Conservation (phyloP, 768 basidiomycete genomes). For the Multifurca ochricompacta region DNA sequence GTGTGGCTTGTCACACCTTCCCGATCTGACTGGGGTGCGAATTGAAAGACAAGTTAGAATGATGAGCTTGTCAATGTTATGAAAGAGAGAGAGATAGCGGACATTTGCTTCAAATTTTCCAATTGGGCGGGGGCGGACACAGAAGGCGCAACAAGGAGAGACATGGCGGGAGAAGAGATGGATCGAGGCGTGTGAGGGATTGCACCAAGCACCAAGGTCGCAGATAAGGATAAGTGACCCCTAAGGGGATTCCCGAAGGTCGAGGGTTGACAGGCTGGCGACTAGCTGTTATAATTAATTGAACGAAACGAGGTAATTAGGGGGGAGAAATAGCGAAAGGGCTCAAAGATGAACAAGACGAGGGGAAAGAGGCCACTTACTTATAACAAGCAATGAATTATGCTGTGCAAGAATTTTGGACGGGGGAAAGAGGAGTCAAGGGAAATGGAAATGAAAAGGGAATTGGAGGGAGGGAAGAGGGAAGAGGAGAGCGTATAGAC, state of each 20-base stretch:
- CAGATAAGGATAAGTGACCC: background rate
- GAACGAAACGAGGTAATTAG: background rate
- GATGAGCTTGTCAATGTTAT: background rate
- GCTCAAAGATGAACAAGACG: background rate
- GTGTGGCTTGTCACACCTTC: constrained; percentile 9
- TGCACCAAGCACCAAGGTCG: background rate
- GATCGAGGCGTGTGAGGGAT: background rate
- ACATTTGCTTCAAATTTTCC: constrained; percentile 14
- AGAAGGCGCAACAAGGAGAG: background rate
- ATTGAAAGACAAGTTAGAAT: background rate
- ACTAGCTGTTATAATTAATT: no score
- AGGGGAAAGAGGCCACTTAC: background rate
- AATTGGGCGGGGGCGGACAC: background rate
- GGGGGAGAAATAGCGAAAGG: background rate
- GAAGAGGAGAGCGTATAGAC: no score
- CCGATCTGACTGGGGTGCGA: constrained; percentile 1
- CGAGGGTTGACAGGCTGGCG: no score
- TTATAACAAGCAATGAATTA: background rate
- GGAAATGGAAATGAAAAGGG: no score
- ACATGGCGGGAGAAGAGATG: background rate
- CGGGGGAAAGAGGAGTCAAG: no score
- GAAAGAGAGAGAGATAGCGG: background rate
- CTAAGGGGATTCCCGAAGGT: background rate
- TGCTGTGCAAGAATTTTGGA: background rate
- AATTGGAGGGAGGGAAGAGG: no score